Conservation (phyloP, 192 early-diverging fungal genomes). For the Coemansia sp. region DNA sequence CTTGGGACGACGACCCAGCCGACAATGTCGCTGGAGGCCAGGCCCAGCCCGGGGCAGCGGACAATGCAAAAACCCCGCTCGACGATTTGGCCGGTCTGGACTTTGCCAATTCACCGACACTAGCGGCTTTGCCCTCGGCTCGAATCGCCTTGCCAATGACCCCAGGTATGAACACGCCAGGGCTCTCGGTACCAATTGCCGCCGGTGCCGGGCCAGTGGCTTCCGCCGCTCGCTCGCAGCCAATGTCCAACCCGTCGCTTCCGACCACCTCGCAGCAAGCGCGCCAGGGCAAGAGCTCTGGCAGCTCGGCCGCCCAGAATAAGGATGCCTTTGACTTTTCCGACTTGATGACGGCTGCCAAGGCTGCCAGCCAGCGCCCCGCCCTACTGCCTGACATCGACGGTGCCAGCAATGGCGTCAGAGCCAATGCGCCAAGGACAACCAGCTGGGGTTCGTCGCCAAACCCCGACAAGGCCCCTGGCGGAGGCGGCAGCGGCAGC, state of each 20-base stretch:
- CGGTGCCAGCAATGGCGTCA: neutral
- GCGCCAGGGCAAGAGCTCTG: constrained; percentile 7
- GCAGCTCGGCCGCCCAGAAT: neutral
- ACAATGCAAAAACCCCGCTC: constrained; percentile 9
- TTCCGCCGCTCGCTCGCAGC: constrained; percentile 7
- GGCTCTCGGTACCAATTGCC: constrained; percentile 10
- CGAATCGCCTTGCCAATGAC: neutral
- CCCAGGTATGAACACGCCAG: constrained; percentile 19
- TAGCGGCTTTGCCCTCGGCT: neutral
- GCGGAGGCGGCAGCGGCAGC: too few relatives aligned
- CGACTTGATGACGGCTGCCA: constrained; percentile 36
- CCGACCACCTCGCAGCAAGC: constrained; percentile 37
- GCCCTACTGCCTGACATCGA: neutral
- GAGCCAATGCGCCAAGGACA: constrained; percentile 22
- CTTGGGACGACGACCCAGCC: constrained; percentile 17
- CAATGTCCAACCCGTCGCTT: constrained; percentile 46
- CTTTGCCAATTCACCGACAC: constrained; percentile 12
- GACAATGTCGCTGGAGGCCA: neutral
- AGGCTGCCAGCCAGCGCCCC: constrained; percentile 21
- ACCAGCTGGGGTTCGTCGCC: constrained; percentile 43
- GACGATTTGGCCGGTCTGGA: constrained; percentile 38
- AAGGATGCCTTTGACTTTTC: constrained; percentile 52
- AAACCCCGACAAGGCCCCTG: constrained; percentile 4
- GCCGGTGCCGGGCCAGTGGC: neutral
- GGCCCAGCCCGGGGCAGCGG: neutral